Conservation (phyloP, 345 rosid genomes). For the Carallia pectinifolia region DNA sequence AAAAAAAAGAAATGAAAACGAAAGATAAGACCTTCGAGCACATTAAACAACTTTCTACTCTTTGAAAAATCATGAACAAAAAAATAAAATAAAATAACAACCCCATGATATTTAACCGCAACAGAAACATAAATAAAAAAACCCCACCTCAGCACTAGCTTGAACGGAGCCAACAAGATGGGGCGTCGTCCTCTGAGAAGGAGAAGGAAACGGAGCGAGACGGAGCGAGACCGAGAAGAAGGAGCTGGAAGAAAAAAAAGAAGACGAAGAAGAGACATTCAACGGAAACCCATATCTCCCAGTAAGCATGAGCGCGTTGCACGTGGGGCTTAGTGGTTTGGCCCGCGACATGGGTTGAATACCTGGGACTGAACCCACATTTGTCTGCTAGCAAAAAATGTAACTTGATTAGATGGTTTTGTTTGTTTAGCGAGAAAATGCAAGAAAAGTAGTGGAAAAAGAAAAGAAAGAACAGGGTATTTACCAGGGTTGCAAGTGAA, state of each 20-base stretch:
- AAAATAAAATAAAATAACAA: too few relatives aligned
- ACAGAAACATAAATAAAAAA: too few relatives aligned
- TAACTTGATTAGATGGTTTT: neutral
- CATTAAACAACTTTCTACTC: too few relatives aligned
- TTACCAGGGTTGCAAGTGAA: too few relatives aligned
- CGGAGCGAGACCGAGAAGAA: slow-evolving; percentile 39
- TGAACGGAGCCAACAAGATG: slow-evolving; percentile 42
- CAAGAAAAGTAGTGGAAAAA: too few relatives aligned
- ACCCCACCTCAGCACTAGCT: slow-evolving; percentile 62
- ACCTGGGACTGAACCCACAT: slow-evolving; percentile 45
- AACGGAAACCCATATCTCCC: slow-evolving; percentile 26
- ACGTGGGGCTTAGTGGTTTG: slow-evolving; percentile 27
- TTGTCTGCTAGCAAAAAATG: slow-evolving; percentile 39
- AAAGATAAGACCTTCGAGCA: too few relatives aligned
- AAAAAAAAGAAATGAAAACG: too few relatives aligned
- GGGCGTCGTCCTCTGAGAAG: slow-evolving; percentile 30
- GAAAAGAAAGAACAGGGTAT: too few relatives aligned
- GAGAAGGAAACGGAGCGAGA: slow-evolving; percentile 30
- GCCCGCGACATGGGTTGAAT: slow-evolving; percentile 33
- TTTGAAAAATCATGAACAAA: too few relatives aligned
- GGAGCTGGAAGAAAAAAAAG: slow-evolving; percentile 20
- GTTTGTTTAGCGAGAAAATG: too few relatives aligned
- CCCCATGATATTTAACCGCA: too few relatives aligned
- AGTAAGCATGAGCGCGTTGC: slow-evolving; percentile 29
- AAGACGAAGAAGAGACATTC: slow-evolving; percentile 28